Percentiles rank a stretch among this genome's conserved stretches.
Conservation (phyloP, 2,329 filamentous ascomycete genomes). For the Hypoxylon sp. region DNA sequence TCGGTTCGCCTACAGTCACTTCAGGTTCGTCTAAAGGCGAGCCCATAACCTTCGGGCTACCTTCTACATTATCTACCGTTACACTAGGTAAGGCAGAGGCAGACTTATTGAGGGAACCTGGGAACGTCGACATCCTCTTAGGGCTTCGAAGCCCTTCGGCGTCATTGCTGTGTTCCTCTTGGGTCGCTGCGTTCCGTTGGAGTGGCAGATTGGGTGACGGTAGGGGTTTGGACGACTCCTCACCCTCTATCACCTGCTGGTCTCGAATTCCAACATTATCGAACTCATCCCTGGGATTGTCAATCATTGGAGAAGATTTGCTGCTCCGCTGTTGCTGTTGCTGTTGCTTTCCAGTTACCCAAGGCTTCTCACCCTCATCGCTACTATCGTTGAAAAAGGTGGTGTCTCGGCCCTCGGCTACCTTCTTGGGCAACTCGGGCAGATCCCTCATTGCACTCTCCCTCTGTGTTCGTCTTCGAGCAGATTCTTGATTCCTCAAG, state of each 20-base stretch:
- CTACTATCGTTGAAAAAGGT: constrained; percentile 69
- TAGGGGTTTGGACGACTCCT: constrained; percentile 35
- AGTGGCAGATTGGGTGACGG: constrained; percentile 43
- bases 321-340: constrained; percentile 35
- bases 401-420: constrained; percentile 55
- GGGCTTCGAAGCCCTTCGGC: constrained; percentile 57
- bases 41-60: constrained; percentile 56
- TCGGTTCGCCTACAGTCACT: constrained; percentile 70
- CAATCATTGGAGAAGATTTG: constrained; percentile 33
- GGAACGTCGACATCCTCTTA: constrained; percentile 58
- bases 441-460: constrained; percentile 49
- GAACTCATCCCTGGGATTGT: constrained; percentile 16
- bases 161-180: constrained; percentile 48
- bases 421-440: constrained; percentile 48
- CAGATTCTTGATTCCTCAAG: constrained; percentile 50
- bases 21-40: constrained; percentile 71
- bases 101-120: constrained; percentile 63
- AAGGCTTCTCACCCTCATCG: constrained; percentile 59
- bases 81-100: constrained; percentile 65
- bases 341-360: constrained; percentile 4
- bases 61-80: constrained; percentile 63
- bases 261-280: constrained; percentile 22
- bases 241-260: constrained; percentile 16
- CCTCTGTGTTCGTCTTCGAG: constrained; percentile 46
- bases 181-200: constrained; percentile 40